These are phyloP conservation scores for Lachancea waltii DNA, from an alignment of 805 yeast species.

Conservation along the genomic window DNA sequence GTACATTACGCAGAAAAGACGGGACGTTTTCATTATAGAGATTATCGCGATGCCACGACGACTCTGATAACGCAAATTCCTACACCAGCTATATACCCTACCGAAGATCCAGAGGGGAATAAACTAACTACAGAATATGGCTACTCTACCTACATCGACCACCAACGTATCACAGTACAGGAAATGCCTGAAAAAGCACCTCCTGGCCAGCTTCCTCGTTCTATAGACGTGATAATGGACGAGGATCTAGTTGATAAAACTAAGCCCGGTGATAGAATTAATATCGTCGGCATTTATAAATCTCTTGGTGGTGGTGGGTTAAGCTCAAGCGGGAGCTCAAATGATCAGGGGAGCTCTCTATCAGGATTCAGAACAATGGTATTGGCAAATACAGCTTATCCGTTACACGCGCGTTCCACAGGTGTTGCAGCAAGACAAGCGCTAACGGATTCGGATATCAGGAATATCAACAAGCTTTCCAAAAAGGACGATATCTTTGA, in stretches of 20 bases:
- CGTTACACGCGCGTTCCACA: constrained; percentile 80
- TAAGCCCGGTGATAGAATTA: constrained; percentile 95
- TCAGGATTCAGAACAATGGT: constrained; percentile 78
- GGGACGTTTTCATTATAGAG: constrained; percentile 80
- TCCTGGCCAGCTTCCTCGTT: constrained; percentile 93
- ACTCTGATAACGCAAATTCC: constrained; percentile 46
- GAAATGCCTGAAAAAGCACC: constrained; percentile 98
- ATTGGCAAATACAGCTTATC: constrained; percentile 82
- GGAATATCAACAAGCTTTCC: constrained; percentile 76
- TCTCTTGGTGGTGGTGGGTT: constrained; percentile 69
- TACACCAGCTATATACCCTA: constrained; percentile 83
- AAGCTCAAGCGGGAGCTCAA: constrained; percentile 10
- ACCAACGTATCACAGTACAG: constrained; percentile 87
- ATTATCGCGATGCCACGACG: constrained; percentile 88
- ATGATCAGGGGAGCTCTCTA: constrained; percentile 30
- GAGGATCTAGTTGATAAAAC: constrained; percentile 89
- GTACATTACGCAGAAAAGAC: constrained; percentile 89
- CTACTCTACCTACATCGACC: constrained; percentile 84
- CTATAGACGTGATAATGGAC: constrained; percentile 86
- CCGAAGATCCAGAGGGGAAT: constrained; percentile 88
- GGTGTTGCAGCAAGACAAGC: constrained; percentile 67
- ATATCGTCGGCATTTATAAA: constrained; percentile 87
- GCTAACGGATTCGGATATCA: constrained; percentile 74
- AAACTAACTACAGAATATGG: constrained; percentile 89
- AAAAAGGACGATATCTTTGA: constrained; percentile 69